Percentiles rank a stretch among this genome's conserved stretches.
Evolutionary conservation across 768 basidiomycete genomes (phyloP).

Genomic region (Omphalotus guepiniiformis): DNA sequence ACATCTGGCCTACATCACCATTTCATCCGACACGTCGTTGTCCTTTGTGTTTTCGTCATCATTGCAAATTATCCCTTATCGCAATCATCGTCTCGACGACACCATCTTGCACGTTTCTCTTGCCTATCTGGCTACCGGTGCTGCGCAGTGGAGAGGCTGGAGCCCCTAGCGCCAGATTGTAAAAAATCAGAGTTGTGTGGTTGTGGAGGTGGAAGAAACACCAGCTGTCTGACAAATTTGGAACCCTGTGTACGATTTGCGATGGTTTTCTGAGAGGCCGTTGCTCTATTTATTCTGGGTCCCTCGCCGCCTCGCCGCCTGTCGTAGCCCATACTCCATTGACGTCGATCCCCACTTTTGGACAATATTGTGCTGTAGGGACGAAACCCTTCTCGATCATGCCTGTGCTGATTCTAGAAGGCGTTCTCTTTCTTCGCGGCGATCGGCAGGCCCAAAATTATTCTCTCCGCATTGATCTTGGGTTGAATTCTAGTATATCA

Average conservation of each 20-base stretch:
- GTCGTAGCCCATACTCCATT: neutral
- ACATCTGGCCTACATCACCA: too few species aligned
- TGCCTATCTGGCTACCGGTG: constrained; percentile 2
- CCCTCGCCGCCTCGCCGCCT: neutral
- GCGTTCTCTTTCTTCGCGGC: neutral
- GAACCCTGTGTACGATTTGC: constrained; percentile 9
- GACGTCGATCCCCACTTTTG: too few species aligned
- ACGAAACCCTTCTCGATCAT: too few species aligned
- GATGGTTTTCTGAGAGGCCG: constrained; percentile 3
- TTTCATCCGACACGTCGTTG: too few species aligned
- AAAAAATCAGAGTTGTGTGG: constrained; percentile 5
- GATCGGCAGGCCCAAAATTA: too few species aligned
- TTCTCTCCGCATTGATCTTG: neutral
- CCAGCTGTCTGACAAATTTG: neutral
- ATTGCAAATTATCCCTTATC: neutral
- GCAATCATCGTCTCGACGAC: constrained; percentile 3
- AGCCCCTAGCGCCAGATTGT: neutral
- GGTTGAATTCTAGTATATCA: constrained; percentile 5
- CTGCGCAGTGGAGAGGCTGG: constrained; percentile 4
- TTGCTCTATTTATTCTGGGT: constrained; percentile 5
- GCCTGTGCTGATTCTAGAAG: neutral
- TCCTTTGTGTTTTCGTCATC: constrained; percentile 3
- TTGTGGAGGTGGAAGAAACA: neutral
- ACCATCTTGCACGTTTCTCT: constrained; percentile 7
- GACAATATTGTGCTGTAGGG: too few species aligned